Evolutionary conservation across 306 rosid species (phyloP).

Genomic region (Aeschynomene evenia): DNA sequence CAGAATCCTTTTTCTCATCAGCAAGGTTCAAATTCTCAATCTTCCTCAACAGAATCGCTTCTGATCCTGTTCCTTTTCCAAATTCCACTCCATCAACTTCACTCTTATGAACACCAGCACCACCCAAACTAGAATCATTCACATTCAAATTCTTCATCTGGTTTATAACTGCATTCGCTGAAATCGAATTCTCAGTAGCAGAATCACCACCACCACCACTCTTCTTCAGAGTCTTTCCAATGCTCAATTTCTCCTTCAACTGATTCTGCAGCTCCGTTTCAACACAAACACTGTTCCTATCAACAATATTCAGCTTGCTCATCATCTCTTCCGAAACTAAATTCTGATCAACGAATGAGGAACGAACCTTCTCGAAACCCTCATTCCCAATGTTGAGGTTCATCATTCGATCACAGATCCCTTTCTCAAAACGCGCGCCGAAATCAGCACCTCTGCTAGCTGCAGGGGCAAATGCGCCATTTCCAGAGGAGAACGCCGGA

Average conservation of each 20-base stretch:
- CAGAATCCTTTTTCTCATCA: conserved; percentile 26
- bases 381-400: conserved; percentile 51
- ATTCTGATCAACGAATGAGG: conserved; percentile 28
- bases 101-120: too few relatives aligned
- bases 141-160: conserved; percentile 62
- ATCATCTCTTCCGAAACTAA: conserved; percentile 41
- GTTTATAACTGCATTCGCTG: conserved; percentile 37
- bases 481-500: conserved; percentile 7
- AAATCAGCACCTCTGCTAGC: conserved; percentile 18
- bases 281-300: conserved; percentile 8
- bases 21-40: conserved; percentile 49
- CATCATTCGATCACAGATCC: conserved; percentile 47
- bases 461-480: conserved; percentile 43
- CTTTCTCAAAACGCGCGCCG: conserved; percentile 26
- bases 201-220: conserved; percentile 6
- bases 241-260: conserved; percentile 51
- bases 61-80: conserved; percentile 17
- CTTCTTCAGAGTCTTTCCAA: conserved; percentile 35
- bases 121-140: too few relatives aligned
- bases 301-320: conserved; percentile 52
- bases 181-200: conserved; percentile 35
- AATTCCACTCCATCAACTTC: conserved; percentile 17
- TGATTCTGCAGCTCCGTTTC: conserved; percentile 58
- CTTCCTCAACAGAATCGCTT: conserved; percentile 36
- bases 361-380: conserved; percentile 30